Conservation (phyloP, 352 stramenopile genomes). For the Hyaloperonospora brassicae region DNA sequence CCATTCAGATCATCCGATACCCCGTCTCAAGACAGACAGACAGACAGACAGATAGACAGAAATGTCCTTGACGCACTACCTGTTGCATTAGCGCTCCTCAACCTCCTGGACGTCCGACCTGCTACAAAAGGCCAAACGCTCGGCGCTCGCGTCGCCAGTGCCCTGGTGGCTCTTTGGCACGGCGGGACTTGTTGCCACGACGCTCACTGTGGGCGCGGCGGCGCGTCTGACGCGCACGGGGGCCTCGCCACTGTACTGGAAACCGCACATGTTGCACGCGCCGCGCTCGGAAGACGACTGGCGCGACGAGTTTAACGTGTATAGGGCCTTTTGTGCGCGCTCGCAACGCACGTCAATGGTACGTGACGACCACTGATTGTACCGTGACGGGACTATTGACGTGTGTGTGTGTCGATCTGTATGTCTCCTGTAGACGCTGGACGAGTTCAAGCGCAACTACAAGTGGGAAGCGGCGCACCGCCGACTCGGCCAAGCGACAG, state of each 20-base stretch:
- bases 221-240: slow-evolving; percentile 92
- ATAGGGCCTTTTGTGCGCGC: slow-evolving; percentile 92
- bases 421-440: slow-evolving; percentile 55
- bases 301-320: slow-evolving; percentile 89
- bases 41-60: too few species aligned
- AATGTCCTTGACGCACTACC: neutral
- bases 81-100: slow-evolving; percentile 17
- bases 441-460: slow-evolving; percentile 96
- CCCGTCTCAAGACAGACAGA: too few species aligned
- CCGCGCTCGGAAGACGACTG: slow-evolving; percentile 87
- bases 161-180: slow-evolving; percentile 91
- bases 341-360: slow-evolving; percentile 84
- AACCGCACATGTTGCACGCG: slow-evolving; percentile 72
- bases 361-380: neutral
- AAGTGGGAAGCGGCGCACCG: slow-evolving; percentile 88
- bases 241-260: slow-evolving; percentile 94
- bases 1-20: too few species aligned
- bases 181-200: slow-evolving; percentile 85
- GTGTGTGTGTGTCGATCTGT: too few species aligned
- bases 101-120: slow-evolving; percentile 24
- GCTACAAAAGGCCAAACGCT: slow-evolving; percentile 26
- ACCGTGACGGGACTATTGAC: too few species aligned
- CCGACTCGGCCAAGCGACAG: slow-evolving; percentile 88
- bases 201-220: slow-evolving; percentile 93
- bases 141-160: slow-evolving; percentile 42